Conservation (phyloP, 1,284 basidiomycete genomes). For the Trichosporon faecale region DNA sequence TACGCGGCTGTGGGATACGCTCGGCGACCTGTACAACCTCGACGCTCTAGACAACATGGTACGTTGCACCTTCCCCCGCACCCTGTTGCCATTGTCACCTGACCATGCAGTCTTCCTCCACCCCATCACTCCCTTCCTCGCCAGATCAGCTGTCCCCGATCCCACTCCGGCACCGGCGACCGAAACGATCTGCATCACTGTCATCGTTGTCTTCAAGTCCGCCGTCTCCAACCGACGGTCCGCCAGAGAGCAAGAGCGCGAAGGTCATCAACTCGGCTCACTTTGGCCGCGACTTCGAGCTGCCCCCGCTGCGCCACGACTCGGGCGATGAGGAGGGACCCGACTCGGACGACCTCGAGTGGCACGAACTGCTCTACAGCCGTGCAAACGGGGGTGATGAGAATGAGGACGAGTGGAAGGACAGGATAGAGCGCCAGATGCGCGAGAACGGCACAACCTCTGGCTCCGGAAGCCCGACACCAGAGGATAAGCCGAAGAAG, state of each 20-base stretch:
- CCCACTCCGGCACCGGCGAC: constrained; percentile 18
- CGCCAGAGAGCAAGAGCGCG: constrained; percentile 16
- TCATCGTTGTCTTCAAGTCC: constrained; percentile 20
- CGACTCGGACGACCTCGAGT: constrained; percentile 15
- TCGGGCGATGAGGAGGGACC: not conserved
- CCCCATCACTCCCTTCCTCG: constrained; percentile 24
- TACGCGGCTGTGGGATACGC: constrained; percentile 69
- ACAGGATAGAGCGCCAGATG: constrained; percentile 6
- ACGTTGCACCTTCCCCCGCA: constrained; percentile 44
- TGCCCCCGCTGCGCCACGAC: constrained; percentile 12
- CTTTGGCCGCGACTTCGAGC: constrained; percentile 22
- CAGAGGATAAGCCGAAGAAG: constrained; percentile 4
- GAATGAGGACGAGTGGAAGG: constrained; percentile 17
- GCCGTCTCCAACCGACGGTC: constrained; percentile 6
- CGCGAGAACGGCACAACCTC: not conserved
- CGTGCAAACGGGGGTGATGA: constrained; percentile 11
- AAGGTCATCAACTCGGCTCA: constrained; percentile 24
- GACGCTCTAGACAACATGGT: constrained; percentile 72
- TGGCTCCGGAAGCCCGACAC: not conserved
- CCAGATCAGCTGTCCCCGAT: constrained; percentile 25
- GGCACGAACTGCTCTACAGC: constrained; percentile 12
- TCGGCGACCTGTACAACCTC: constrained; percentile 68
- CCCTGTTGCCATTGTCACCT: not conserved
- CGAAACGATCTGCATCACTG: constrained; percentile 17
- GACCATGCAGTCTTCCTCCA: constrained; percentile 18